Evolutionary conservation across 2,329 filamentous ascomycete species (phyloP), one percentile per base, ranked within the genome.

Genomic region (Sclerotinia minor): DNA sequence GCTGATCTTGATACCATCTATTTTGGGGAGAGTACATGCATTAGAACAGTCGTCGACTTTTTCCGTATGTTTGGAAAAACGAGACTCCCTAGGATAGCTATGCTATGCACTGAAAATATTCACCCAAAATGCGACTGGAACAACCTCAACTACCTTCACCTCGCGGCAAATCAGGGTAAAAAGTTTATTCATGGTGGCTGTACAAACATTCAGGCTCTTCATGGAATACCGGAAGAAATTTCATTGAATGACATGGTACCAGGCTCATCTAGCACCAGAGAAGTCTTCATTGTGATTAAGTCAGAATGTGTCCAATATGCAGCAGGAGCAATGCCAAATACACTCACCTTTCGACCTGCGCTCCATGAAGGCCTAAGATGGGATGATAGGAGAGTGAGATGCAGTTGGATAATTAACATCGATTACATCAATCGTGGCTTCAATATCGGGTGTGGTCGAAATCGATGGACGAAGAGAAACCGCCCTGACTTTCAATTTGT

Each of bases 371-470:
- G 26, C 4, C 13, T 50, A 3, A 6, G 7, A 3, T 13, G 2
- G n/a, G 6, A 26, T 35, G 47, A 52, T 38, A 7, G 17, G 17
- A 4, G 5, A 21, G 1, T 1, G 7, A 54, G 7, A 21, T 0
- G 9, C 21, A 3, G 0, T 15, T 54, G 35, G 26, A 13, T 7
- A 15, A 1, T 2, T 1, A 1, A 54, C 32, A 54, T 64, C 21
- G 2, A 5, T 8, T 1, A 1, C 2, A 19, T 29, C 1, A 5
- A 26, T 11, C 24, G 13, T 24, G 38, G 38, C 7, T 0, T 29
- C 2, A 7, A 44, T 13, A 19, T 13, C 2, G 26, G 38, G 6
- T 29, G 47, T 3, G 50, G 47, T 15, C 1, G 15, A 32, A 35
- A n/a, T 11, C 35, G 13, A 26, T 41, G 49, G 35, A 1, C 7